Evolutionary conservation across 768 basidiomycete species (phyloP).

Genomic region (Suillus alpinus): DNA sequence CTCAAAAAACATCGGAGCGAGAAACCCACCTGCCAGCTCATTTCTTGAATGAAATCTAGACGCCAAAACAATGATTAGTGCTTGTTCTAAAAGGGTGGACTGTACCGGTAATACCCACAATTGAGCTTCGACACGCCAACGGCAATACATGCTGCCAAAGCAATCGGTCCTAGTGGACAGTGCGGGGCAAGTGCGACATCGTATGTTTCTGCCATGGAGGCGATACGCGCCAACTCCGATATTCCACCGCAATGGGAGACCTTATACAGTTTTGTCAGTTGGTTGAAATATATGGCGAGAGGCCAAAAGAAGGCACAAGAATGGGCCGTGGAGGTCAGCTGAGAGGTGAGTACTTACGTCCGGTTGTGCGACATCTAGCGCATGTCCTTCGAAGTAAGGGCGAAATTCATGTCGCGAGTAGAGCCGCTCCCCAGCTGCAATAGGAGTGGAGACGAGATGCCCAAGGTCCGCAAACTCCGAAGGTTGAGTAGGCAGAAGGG

Average conservation of each 20-base stretch:
- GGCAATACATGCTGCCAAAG: constrained; percentile 68
- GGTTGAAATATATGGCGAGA: background rate
- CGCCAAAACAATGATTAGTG: background rate
- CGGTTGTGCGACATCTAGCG: constrained; percentile 68
- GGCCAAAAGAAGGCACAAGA: background rate
- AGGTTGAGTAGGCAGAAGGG: constrained; percentile 57
- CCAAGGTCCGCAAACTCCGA: constrained; percentile 62
- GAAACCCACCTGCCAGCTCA: constrained; percentile 52
- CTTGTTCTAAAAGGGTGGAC: no score
- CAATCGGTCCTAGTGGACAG: constrained; percentile 70
- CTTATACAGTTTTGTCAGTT: constrained; percentile 23
- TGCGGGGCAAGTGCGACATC: constrained; percentile 73
- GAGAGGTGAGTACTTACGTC: constrained; percentile 41
- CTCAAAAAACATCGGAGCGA: background rate
- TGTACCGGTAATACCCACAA: constrained; percentile 36
- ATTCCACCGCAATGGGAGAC: constrained; percentile 63
- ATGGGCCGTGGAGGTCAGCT: background rate
- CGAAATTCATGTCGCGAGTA: constrained; percentile 62
- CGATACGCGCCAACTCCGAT: constrained; percentile 55
- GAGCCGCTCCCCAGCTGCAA: constrained; percentile 63
- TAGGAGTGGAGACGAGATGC: constrained; percentile 53
- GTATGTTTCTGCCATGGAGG: constrained; percentile 60
- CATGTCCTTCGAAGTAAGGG: constrained; percentile 61
- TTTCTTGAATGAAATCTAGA: constrained; percentile 60
- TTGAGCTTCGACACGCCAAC: constrained; percentile 58